Evolutionary conservation across 352 stramenopile species (phyloP).

Genomic region (Phytopythium aichiense): DNA sequence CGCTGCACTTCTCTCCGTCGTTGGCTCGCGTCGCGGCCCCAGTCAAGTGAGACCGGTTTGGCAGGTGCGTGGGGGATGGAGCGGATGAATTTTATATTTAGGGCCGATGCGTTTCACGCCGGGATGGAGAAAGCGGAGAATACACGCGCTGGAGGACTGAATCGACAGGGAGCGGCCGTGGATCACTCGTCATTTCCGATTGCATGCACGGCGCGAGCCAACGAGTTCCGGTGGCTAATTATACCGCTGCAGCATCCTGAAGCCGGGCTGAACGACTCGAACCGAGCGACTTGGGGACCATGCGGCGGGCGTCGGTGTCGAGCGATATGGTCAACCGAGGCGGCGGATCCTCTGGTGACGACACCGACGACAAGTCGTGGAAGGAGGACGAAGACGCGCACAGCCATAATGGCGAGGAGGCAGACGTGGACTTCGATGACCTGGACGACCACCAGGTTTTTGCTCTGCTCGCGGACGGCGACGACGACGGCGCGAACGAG

Average conservation of each 20-base stretch:
- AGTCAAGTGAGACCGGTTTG: neutral
- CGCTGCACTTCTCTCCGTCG: slow-evolving; percentile 4
- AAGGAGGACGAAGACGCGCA: neutral
- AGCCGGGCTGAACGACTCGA: neutral
- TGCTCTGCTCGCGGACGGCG: slow-evolving; percentile 44
- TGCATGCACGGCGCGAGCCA: too few relatives aligned
- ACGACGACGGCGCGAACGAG: slow-evolving; percentile 14
- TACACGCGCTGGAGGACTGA: neutral
- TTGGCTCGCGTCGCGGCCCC: neutral
- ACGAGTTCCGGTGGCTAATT: neutral
- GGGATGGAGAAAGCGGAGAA: neutral
- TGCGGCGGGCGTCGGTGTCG: slow-evolving; percentile 28
- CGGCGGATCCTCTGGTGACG: neutral
- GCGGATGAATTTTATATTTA: neutral
- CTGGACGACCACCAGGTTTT: slow-evolving; percentile 55
- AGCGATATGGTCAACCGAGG: neutral
- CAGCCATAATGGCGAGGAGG: neutral
- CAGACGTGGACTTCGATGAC: slow-evolving; percentile 63
- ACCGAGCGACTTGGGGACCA: neutral
- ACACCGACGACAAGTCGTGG: neutral
- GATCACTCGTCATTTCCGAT: too few relatives aligned
- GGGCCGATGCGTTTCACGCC: neutral
- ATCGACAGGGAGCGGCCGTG: neutral
- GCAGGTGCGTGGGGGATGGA: neutral
- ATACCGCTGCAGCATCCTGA: neutral